phyloP scores from a whole-genome alignment of 306 rosid genomes.

The Cajanus cajan region DNA sequence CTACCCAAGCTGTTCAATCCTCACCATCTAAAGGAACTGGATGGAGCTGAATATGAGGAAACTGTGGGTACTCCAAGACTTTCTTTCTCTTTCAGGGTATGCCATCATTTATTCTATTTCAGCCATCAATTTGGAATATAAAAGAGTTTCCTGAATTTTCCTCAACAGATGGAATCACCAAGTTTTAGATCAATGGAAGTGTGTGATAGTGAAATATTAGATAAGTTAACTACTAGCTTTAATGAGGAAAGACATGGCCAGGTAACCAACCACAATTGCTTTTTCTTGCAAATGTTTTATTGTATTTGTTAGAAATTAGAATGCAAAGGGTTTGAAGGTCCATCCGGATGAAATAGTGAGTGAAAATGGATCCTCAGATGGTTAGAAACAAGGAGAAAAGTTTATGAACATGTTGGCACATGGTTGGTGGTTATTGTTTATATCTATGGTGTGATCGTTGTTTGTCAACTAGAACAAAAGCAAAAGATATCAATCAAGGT shows the following conservation, averaged over 20 bases:
- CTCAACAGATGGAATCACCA: slow-evolving; percentile 49
- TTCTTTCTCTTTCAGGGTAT: slow-evolving; percentile 51
- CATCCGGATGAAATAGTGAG: too few species aligned
- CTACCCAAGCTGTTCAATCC: slow-evolving; percentile 67
- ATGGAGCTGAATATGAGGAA: slow-evolving; percentile 86
- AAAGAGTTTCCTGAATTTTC: neutral
- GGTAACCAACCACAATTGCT: too few species aligned
- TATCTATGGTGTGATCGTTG: too few species aligned
- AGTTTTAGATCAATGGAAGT: slow-evolving; percentile 37
- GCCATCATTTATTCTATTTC: neutral
- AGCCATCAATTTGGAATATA: neutral
- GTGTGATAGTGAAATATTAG: slow-evolving; percentile 72
- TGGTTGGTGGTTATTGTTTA: too few species aligned
- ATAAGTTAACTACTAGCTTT: slow-evolving; percentile 68
- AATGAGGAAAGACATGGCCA: slow-evolving; percentile 56
- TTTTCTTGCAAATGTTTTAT: too few species aligned
- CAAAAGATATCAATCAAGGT: too few species aligned
- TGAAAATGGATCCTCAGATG: too few species aligned
- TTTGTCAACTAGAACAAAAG: too few species aligned
- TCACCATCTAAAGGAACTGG: slow-evolving; percentile 61
- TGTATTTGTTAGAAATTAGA: too few species aligned
- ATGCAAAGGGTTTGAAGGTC: too few species aligned
- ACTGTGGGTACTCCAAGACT: slow-evolving; percentile 45
- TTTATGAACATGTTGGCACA: too few species aligned
- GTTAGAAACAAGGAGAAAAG: too few species aligned